phyloP scores from a whole-genome alignment of 768 basidiomycete species.

The Gautieria morchelliformis region DNA sequence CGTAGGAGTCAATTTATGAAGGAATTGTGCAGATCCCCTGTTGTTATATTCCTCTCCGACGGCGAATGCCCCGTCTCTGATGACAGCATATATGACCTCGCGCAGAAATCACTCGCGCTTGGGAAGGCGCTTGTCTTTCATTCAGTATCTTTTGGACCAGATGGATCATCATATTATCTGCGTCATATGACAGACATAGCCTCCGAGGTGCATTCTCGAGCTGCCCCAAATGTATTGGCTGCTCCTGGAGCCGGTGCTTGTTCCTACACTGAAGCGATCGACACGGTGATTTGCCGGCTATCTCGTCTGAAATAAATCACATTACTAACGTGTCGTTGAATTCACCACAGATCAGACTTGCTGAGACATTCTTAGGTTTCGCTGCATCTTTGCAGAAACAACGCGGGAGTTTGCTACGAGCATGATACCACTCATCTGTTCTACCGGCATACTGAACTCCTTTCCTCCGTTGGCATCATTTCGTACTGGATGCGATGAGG shows the following conservation, averaged over 20 bases:
- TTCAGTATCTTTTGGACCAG: slow-evolving; percentile 44
- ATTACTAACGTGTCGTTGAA: background rate
- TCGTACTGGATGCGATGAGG: no score
- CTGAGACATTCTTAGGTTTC: slow-evolving; percentile 48
- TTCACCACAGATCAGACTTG: slow-evolving; percentile 36
- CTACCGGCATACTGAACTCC: no score
- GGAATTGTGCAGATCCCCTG: slow-evolving; percentile 29
- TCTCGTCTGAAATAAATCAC: background rate
- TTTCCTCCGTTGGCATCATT: no score
- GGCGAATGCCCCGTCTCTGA: slow-evolving; percentile 37
- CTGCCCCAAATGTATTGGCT: slow-evolving; percentile 30
- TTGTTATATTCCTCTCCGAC: slow-evolving; percentile 50
- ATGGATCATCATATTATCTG: slow-evolving; percentile 19
- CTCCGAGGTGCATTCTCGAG: slow-evolving; percentile 33
- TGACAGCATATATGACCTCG: slow-evolving; percentile 28
- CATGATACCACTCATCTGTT: background rate
- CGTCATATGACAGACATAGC: slow-evolving; percentile 47
- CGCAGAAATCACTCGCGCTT: slow-evolving; percentile 31
- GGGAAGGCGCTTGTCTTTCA: slow-evolving; percentile 52
- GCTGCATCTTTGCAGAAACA: slow-evolving; percentile 51
- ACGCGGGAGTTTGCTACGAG: slow-evolving; percentile 36
- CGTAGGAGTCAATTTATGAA: no score
- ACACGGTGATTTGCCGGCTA: slow-evolving; percentile 31
- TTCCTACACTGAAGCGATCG: slow-evolving; percentile 39
- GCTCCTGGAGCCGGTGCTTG: slow-evolving; percentile 28